phyloP scores from a whole-genome alignment of 1,284 basidiomycete genomes.

The Ganoderma meredithae region DNA sequence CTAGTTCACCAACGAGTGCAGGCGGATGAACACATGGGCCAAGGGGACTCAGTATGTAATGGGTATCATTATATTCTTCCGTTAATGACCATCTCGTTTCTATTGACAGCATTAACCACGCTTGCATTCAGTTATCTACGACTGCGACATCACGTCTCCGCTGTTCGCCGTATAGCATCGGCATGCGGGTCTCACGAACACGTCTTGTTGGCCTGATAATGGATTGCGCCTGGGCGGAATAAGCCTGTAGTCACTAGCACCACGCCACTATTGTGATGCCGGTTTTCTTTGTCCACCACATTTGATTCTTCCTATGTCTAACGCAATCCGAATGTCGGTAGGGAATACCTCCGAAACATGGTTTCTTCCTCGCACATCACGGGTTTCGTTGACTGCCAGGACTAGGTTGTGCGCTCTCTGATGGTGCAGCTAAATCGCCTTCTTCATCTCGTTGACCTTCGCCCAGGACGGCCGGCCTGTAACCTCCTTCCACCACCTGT shows the following conservation, averaged over 20 bases:
- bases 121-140: neutral
- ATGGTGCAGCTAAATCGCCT: neutral
- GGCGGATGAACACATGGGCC: neutral
- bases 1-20: neutral
- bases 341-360: too few species aligned
- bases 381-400: neutral
- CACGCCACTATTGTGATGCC: too few species aligned
- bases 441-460: constrained; percentile 37
- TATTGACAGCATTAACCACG: neutral
- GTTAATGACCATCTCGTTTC: neutral
- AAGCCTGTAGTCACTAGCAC: too few species aligned
- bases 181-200: neutral
- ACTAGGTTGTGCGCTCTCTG: neutral
- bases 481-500: constrained; percentile 47
- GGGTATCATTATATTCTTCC: too few species aligned
- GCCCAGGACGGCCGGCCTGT: constrained; percentile 46
- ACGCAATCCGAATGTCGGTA: too few species aligned
- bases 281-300: too few species aligned
- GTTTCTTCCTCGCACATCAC: neutral
- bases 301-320: too few species aligned
- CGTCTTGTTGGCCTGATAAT: neutral
- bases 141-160: neutral
- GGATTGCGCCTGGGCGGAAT: neutral
- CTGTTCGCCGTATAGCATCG: neutral
- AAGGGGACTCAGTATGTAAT: neutral